Evolutionary conservation across 2,329 filamentous ascomycete species (phyloP), one percentile per base, ranked within the genome.

Genomic region (Fusarium chuoi): DNA sequence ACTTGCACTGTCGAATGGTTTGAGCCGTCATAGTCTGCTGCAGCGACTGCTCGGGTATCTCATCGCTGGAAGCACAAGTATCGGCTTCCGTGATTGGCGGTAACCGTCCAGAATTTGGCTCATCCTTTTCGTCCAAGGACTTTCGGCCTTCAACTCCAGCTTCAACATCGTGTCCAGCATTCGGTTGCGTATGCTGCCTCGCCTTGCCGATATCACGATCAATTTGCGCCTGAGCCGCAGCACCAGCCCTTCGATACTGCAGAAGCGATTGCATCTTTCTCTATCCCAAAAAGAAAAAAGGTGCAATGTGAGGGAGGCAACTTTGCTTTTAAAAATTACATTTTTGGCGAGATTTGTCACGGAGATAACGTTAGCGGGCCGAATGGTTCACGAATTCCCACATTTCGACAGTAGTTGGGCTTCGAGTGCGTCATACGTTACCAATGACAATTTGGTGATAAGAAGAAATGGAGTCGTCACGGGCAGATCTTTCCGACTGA

Each of bases 201-300:
- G 46, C 59, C n/a, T 70, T 74, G 17, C 63, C 52, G 7, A 70
- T 62, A 39, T 76, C 74, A 12, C 71, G 65, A 28, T 76, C 74
- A 30, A 77, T 77, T 20, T 75, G 74, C 4, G 65, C 60, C 28
- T 75, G 74, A 18, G 75, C 75, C 12, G 75, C 75, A 22, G 57
- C 57, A 3, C 72, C 75, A 12, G 71, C 74, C 3, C 62, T 60
- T 30, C 65, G 70, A 46, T 74, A 74, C 30, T 77, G 75, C 12
- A 75, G 33, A 14, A 77, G 18, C 4, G 75, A 75, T 18, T 77
- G 75, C 75, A 77, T 73, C 51, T 48, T 41, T 11, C 14, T 28
- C 11, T 57, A 18, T 1, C 26, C 2, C 33, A 14, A 33, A 33
- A 28, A 28, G 7, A 24, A 38, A 22, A 44, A 48, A n/a, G 8